A percentile compares a stretch with the other conserved stretches of the same genome.
Evolutionary conservation across 305 asterid genomes (phyloP).

Genomic region (Fraxinus platypoda): DNA sequence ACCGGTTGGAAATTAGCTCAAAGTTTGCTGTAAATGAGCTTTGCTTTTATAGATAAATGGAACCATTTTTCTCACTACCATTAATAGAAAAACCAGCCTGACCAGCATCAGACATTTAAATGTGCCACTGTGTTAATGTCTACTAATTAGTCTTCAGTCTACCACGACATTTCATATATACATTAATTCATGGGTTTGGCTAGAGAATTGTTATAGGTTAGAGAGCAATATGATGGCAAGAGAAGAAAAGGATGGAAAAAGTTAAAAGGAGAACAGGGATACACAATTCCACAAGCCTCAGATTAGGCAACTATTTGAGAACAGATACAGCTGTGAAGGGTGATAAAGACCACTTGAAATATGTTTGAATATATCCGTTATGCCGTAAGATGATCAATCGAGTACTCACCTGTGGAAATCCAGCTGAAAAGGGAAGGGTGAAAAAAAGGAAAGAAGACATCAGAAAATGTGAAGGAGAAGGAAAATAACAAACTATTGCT

Average conservation of each 20-base stretch:
- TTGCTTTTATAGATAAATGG: background rate
- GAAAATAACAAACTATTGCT: background rate
- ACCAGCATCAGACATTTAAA: constrained; percentile 1
- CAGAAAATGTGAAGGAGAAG: constrained; percentile 24
- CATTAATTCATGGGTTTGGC: background rate
- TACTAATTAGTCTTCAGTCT: constrained; percentile 7
- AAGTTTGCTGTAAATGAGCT: background rate
- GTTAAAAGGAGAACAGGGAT: constrained; percentile 1
- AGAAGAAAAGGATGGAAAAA: background rate
- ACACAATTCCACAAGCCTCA: constrained; percentile 8
- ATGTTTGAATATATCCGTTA: constrained; percentile 20
- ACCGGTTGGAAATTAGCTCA: background rate
- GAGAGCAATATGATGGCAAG: constrained; percentile 6
- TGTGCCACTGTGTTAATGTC: background rate
- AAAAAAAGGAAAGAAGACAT: constrained; percentile 26
- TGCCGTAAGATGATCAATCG: constrained; percentile 16
- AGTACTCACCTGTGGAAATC: constrained; percentile 85
- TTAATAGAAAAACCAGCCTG: background rate
- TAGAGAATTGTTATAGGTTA: background rate
- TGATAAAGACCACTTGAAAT: constrained; percentile 13
- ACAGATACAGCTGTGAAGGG: constrained; percentile 19
- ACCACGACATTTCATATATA: background rate
- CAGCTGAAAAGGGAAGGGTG: constrained; percentile 45
- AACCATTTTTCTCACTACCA: constrained; percentile 13
- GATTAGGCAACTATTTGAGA: constrained; percentile 19